Evolutionary conservation across 208 protist genomes (phyloP), one percentile per base, ranked within the genome.

Genomic region (Leishmania aethiopica): DNA sequence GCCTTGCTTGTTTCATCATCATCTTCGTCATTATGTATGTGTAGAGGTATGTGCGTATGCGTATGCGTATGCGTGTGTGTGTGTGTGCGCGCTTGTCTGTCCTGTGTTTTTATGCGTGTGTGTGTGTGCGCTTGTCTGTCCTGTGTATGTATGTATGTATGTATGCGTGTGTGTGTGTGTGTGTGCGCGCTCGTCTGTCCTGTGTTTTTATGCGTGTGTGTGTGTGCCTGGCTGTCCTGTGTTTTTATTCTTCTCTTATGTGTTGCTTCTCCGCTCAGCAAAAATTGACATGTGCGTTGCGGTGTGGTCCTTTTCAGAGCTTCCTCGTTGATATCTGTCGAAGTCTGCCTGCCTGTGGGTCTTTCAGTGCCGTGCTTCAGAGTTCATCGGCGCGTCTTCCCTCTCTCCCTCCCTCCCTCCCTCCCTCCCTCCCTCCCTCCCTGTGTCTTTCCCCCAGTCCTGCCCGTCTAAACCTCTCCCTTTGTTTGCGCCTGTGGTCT

Each of bases 21-120:
- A 59, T 59, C n/a, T 64, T 64, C 32, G 62, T 15, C 13, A 69
- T 69, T 75, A 19, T 75, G 71, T 75, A 51, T 75, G 71, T 59
- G 45, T 60, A 35, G 42, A 57, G 13, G 47, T 55, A 35, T 75
- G 47, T 75, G 71, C 32, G 71, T 59, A 37, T 59, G 32, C 37
- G 71, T 75, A 10, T 59, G n/a, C 42, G 42, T n/a, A n/a, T n/a
- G n/a, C n/a, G 67, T 51, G 67, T 49, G 67, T 73, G 35, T 28
- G 0, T 49, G 69, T 17, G 0, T 74, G 40, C 3, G n/a, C 13
- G 11, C 5, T 0, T 60, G 57, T 10, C 10, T 60, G 57, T 13
- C 49, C 49, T 73, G 42, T 73, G 69, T 73, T 15, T 73, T 42
- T 73, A 32, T 51, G 69, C 32, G 42, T 73, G 35, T n/a, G 15